Evolutionary conservation across 345 rosid species (phyloP), one percentile per base, ranked within the genome.

Genomic region (Cardamine chenopodiifolia): DNA sequence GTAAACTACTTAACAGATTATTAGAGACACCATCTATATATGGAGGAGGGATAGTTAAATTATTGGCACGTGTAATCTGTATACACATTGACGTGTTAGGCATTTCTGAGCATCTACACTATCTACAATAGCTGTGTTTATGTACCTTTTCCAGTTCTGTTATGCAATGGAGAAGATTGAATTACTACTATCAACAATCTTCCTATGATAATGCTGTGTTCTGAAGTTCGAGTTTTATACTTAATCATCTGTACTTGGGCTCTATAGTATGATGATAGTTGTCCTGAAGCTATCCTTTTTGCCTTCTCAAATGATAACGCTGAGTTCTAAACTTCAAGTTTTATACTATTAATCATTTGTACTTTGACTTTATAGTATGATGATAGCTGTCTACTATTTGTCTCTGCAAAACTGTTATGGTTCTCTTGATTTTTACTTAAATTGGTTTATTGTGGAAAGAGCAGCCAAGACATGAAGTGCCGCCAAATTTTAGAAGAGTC

Each of bases 401-500:
- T 17, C 22, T 64, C 26, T 73, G 44, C n/a, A 50, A 23, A 73
- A 53, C n/a, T 19, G 20, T 26, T 28, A 0, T 40, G 42, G 1
- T 32, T 64, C 28, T 58, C 55, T 39, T 68, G 57, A 34, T 55
- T 61, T 52, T 10, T 50, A 75, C 56, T 50, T 59, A 39, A 42
- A 14, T 50, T 60, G 48, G 67, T 57, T 58, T 72, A 42, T 31
- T 44, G 47, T 72, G 77, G 69, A 34, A 69, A 80, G 79, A 79
- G 85, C 98, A 93, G 96, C 83, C 81, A 81, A 87, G 85, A 68
- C 85, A 86, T 68, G 87, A 76, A 72, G 86, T 87, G 77, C 88
- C 96, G 26, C 84, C 68, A 72, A 89, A 85, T 71, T 89, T 89
- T 78, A 89, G 85, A 83, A 91, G 88, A 84, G 75, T 66, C 71